Percentiles rank a stretch among this genome's conserved stretches.
These are phyloP conservation scores for Diphasiastrum complanatum DNA, from an alignment of 83 land plant genomes.

Conservation along the genomic window DNA sequence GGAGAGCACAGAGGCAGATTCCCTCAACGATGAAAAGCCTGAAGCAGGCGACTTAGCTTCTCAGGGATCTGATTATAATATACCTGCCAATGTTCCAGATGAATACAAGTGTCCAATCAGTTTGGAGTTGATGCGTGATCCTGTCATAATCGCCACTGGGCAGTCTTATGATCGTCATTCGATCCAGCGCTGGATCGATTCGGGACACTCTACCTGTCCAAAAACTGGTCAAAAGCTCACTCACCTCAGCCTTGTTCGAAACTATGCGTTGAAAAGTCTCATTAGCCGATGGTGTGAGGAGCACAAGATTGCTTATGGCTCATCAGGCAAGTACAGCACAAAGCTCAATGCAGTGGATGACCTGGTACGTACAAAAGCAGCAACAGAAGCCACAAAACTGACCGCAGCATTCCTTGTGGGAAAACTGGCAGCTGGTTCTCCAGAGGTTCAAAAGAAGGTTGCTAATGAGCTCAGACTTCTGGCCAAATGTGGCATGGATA, in stretches of 20 bases:
- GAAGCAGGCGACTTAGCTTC: slow-evolving; percentile 7
- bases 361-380: background rate
- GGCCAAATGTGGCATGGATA: slow-evolving; percentile 29
- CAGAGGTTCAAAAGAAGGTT: slow-evolving; percentile 20
- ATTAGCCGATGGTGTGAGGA: slow-evolving; percentile 80
- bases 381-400: slow-evolving; percentile 13
- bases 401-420: slow-evolving; percentile 17
- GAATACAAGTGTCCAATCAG: slow-evolving; percentile 32
- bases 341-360: background rate
- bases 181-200: slow-evolving; percentile 84
- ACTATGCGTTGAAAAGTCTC: slow-evolving; percentile 72
- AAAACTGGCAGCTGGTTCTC: slow-evolving; percentile 10
- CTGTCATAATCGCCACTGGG: slow-evolving; percentile 35
- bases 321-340: background rate
- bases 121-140: slow-evolving; percentile 30
- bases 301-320: slow-evolving; percentile 45
- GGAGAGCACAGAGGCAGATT: slow-evolving; percentile 1
- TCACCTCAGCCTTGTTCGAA: slow-evolving; percentile 61
- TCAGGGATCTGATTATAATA: background rate
- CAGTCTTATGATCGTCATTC: slow-evolving; percentile 82
- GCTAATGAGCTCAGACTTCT: slow-evolving; percentile 30
- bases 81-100: slow-evolving; percentile 20
- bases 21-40: background rate
- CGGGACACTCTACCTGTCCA: slow-evolving; percentile 82
- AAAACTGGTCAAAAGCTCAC: slow-evolving; percentile 61